Conservation (phyloP, 331 rosid species). For the Acacia concinna region DNA sequence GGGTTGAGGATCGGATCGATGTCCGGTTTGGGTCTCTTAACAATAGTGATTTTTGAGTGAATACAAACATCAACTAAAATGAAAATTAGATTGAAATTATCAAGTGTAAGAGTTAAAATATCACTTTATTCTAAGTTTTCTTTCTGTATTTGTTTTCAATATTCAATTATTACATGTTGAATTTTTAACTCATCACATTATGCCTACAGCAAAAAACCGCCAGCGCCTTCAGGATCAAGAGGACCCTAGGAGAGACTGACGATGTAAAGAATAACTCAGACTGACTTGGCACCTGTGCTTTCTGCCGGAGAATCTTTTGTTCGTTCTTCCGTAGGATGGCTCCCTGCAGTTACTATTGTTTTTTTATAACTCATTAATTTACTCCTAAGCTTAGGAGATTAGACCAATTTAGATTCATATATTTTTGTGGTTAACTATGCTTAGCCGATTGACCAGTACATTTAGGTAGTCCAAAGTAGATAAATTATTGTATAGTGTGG, state of each 20-base stretch:
- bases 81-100: not conserved
- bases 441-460: not conserved
- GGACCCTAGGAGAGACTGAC: conserved; percentile 32
- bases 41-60: not conserved
- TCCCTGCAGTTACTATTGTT: conserved; percentile 21
- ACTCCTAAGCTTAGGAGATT: conserved; percentile 8
- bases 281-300: conserved; percentile 34
- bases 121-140: too few relatives aligned
- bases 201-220: conserved; percentile 51
- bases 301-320: conserved; percentile 24
- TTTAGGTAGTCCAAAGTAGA: not conserved
- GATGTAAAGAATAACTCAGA: conserved; percentile 20
- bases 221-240: conserved; percentile 37
- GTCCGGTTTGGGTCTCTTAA: too few relatives aligned
- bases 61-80: not conserved
- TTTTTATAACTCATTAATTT: conserved; percentile 27
- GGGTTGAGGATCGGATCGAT: too few relatives aligned
- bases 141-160: not conserved
- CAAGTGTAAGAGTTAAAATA: not conserved
- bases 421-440: conserved; percentile 15
- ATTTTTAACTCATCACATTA: conserved; percentile 13
- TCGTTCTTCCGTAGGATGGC: not conserved
- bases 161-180: not conserved
- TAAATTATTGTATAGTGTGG: not conserved
- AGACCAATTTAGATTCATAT: not conserved